Evolutionary conservation across 305 asterid species (phyloP), one percentile per base, ranked within the genome.

Genomic region (Fraxinus albicans): DNA sequence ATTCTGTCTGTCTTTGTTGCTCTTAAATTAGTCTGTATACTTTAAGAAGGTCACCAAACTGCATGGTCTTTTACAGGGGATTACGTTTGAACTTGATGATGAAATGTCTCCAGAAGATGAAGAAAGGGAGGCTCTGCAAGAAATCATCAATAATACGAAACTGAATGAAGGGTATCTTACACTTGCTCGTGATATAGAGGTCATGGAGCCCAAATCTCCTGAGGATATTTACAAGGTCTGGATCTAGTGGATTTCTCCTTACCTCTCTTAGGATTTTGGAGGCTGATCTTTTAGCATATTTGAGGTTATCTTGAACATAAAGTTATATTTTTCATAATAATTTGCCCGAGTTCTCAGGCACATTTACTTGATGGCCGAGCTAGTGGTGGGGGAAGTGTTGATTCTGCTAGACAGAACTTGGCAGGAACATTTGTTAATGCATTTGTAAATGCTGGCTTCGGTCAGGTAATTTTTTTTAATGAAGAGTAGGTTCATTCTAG

Each of bases 381-480:
- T 77, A 90, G 99, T 87, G 92, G 95, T 31, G 97, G 98, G 25
- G 95, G 97, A 70, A 92, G 93, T 84, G 98, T 95, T 86, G 99
- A 97, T 88, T 97, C 99, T 55, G 99, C 99, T 77, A 89, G 98
- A 85, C 99, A 97, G 88, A 97, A 97, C 85, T 90, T 97, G 94
- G 99, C 99, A 72, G 97, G 98, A 17, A 97, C 99, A 65, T 97
- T 95, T 89, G 99, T 97, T 50, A 97, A 97, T 83, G 99, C 99
- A 47, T 97, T 97, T 84, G 99, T 97, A 31, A 97, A 97, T 91
- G 99, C 99, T 77, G 99, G 99, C 69, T 97, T 95, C 82, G 95
- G 99, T 75, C 99, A 95, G 99, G 99, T 97, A 78, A 53, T 35
- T 5, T 35, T 36, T 7, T 36, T 36, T 55, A n/a, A 38, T 21